Evolutionary conservation across 345 rosid genomes (phyloP).

Genomic region (Eucalyptus fibrosa): DNA sequence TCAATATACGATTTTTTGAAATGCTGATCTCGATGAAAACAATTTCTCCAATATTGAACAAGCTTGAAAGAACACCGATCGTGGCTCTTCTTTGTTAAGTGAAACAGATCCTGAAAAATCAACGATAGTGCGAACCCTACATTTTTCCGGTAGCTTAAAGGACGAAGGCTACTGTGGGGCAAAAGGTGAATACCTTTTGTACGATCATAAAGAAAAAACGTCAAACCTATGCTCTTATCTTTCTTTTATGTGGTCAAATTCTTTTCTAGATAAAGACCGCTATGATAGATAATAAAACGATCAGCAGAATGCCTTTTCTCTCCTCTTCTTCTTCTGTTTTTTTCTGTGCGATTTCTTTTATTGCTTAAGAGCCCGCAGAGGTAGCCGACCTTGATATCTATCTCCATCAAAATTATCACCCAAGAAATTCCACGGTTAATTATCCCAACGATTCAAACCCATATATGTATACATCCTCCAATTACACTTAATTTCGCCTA

Average conservation of each 20-base stretch:
- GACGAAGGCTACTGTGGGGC: neutral
- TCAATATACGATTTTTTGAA: neutral
- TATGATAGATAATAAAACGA: neutral
- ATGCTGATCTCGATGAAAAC: neutral
- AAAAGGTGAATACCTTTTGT: neutral
- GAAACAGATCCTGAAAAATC: neutral
- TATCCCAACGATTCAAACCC: neutral
- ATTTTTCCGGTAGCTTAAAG: neutral
- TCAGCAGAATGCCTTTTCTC: neutral
- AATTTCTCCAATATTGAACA: neutral
- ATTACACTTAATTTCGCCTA: too few relatives aligned
- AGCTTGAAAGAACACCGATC: neutral
- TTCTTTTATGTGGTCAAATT: neutral
- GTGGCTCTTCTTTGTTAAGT: neutral
- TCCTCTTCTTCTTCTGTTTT: accelerated
- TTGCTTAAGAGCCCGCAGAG: neutral
- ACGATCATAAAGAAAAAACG: neutral
- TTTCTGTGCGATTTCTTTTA: neutral
- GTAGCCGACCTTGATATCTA: neutral
- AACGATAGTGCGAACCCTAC: neutral
- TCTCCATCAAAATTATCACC: neutral
- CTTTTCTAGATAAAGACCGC: neutral
- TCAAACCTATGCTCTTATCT: neutral
- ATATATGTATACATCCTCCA: too few relatives aligned
- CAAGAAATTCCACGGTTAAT: too few relatives aligned